A percentile compares a stretch with the other conserved stretches of the same genome.
Conservation (phyloP, 768 basidiomycete genomes). For the Atractiella rhizophila region DNA sequence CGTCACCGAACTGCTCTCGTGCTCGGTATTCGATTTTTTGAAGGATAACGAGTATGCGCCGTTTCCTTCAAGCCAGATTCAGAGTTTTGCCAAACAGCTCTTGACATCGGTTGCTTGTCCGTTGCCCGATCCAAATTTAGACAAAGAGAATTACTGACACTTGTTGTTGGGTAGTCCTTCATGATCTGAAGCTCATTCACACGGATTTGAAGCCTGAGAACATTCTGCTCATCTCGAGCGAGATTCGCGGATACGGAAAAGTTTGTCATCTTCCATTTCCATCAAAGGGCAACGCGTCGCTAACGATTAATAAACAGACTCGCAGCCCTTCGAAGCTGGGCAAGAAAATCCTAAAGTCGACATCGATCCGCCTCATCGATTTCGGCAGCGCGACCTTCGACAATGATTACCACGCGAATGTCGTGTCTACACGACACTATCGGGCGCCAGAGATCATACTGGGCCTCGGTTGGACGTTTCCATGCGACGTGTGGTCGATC, state of each 20-base stretch:
- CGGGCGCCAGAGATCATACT: constrained; percentile 97
- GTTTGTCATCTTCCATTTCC: no score
- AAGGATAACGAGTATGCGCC: constrained; percentile 94
- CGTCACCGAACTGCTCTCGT: constrained; percentile 79
- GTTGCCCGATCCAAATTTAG: constrained; percentile 20
- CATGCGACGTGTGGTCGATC: constrained; percentile 92
- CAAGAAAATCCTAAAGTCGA: constrained; percentile 57
- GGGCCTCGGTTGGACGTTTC: constrained; percentile 89
- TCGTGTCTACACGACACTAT: constrained; percentile 93
- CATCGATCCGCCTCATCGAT: constrained; percentile 86
- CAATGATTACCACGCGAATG: constrained; percentile 90
- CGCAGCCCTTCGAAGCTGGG: not conserved
- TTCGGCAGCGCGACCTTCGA: constrained; percentile 97
- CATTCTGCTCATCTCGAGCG: constrained; percentile 73
- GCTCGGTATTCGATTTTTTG: constrained; percentile 96
- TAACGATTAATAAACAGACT: not conserved
- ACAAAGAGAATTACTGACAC: not conserved
- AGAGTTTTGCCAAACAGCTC: constrained; percentile 76
- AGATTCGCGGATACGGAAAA: no score
- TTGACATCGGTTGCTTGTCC: constrained; percentile 78
- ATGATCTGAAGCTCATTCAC: constrained; percentile 71
- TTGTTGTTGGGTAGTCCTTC: constrained; percentile 38
- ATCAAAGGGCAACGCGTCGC: not conserved
- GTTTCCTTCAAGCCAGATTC: constrained; percentile 87
- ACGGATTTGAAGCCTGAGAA: constrained; percentile 99